A percentile compares a stretch with the other conserved stretches of the same genome.
Evolutionary conservation across 441 rosid genomes (phyloP).

Genomic region (Biscutella auriculata): DNA sequence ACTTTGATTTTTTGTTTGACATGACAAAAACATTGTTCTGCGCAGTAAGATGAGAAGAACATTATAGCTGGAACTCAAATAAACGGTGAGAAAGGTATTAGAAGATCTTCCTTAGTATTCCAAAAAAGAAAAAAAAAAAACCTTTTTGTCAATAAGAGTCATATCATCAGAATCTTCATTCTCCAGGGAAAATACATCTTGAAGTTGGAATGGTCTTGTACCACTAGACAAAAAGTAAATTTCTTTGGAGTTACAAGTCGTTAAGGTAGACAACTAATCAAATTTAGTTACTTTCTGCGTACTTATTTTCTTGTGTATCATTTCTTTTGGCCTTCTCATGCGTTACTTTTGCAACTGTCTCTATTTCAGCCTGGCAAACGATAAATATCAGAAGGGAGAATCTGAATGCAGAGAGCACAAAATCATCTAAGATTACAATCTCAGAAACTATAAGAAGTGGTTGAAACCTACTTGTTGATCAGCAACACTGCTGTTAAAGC

Average conservation of each 20-base stretch:
- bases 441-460: not conserved
- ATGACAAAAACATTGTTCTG: constrained; percentile 92
- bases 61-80: constrained; percentile 8
- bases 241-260: not conserved
- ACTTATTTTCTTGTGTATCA: constrained; percentile 63
- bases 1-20: constrained; percentile 97
- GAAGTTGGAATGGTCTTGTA: constrained; percentile 71
- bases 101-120: not conserved
- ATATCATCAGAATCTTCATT: constrained; percentile 90
- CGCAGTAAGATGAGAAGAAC: constrained; percentile 10
- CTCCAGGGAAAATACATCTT: constrained; percentile 84
- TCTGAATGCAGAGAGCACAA: not conserved
- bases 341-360: constrained; percentile 86
- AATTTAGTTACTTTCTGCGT: too few relatives aligned
- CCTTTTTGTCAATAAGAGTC: constrained; percentile 90
- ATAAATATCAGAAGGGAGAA: not conserved
- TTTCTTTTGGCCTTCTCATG: constrained; percentile 77
- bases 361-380: constrained; percentile 62
- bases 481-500: constrained; percentile 89
- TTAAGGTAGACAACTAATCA: not conserved
- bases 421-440: not conserved
- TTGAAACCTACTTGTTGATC: constrained; percentile 73
- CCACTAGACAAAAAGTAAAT: constrained; percentile 29
- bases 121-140: not conserved
- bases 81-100: not conserved